Evolutionary conservation across 2,329 filamentous ascomycete species (phyloP), one percentile per base, ranked within the genome.

Genomic region (Amesomyces nigricolor): DNA sequence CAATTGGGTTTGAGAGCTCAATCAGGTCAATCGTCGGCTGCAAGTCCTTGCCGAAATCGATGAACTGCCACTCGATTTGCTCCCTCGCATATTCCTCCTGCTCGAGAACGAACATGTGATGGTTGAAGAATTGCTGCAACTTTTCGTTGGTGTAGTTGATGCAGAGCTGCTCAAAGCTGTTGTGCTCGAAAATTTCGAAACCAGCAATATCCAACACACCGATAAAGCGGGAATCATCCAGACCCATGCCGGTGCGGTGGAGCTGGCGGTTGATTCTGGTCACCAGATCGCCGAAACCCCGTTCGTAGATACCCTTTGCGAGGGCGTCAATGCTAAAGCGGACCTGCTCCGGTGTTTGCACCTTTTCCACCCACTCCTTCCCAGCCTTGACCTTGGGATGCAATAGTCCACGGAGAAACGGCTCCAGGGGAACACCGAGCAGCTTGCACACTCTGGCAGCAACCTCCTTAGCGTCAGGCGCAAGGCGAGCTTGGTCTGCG

Each of bases 91-190:
- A 99, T 70, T 99, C 94, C 70, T 99, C 94, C 67, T 99, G 94
- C 69, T 99, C 94, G 7, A 99, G 78, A 9, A 99, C 94, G 67
- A 99, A 99, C 94, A 99, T 99, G 75, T 99, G 95, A 69, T 99
- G 94, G 66, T 99, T 99, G 81, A 99, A 99, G 71, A 99, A 99
- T 64, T 99, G 94, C 67, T 99, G 94, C 6, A 99, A 82, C 71
- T 96, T 99, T 71, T 99, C 94, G 72, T 99, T 99, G 59, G 95
- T 97, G 73, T 99, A 99, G 73, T 99, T 99, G 79, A 99, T 99
- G 76, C 94, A 99, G 5, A 99, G 80, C 71, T 99, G 94, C 70
- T 99, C 94, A 66, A 99, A 99, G 75, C 92, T 96, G 75, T 99
- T 99, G 66, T 89, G 83, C 64, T 99, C 91, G 65, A 99, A 99